phyloP scores from a whole-genome alignment of 2,329 filamentous ascomycete genomes.

The Monilinia vaccinii-corymbosi region DNA sequence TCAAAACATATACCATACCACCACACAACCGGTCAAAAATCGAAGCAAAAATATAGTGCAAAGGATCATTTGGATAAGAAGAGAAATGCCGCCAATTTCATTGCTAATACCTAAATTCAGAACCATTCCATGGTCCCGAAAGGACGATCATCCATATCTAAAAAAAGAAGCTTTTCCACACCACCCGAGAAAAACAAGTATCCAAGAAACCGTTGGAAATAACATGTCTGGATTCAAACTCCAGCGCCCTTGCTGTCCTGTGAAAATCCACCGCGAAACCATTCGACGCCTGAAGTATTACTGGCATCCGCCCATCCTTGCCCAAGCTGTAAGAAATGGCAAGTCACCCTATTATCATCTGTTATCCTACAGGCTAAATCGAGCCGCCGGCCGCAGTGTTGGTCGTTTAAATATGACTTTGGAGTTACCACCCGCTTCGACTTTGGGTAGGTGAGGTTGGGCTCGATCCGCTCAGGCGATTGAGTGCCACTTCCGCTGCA shows the following conservation, averaged over 20 bases:
- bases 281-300: conserved; percentile 26
- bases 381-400: conserved; percentile 11
- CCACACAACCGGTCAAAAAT: neutral
- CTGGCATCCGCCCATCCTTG: conserved; percentile 26
- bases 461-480: conserved; percentile 39
- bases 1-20: neutral
- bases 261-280: conserved; percentile 21
- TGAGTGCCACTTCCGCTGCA: conserved; percentile 73
- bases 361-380: conserved; percentile 27
- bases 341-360: conserved; percentile 16
- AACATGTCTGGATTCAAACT: conserved; percentile 12
- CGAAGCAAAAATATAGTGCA: neutral
- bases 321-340: conserved; percentile 21
- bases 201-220: neutral
- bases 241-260: conserved; percentile 24
- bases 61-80: neutral
- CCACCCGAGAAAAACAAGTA: conserved; percentile 9
- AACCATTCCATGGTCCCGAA: conserved; percentile 3
- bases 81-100: neutral
- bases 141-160: conserved; percentile 4
- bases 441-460: conserved; percentile 35
- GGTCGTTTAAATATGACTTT: conserved; percentile 11
- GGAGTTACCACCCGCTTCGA: conserved; percentile 31
- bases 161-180: conserved; percentile 11
- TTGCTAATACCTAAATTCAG: conserved; percentile 2